These are phyloP conservation scores for Cyclostephanos invisitatus DNA, from an alignment of 108 stramenopile genomes.

Conservation along the genomic window DNA sequence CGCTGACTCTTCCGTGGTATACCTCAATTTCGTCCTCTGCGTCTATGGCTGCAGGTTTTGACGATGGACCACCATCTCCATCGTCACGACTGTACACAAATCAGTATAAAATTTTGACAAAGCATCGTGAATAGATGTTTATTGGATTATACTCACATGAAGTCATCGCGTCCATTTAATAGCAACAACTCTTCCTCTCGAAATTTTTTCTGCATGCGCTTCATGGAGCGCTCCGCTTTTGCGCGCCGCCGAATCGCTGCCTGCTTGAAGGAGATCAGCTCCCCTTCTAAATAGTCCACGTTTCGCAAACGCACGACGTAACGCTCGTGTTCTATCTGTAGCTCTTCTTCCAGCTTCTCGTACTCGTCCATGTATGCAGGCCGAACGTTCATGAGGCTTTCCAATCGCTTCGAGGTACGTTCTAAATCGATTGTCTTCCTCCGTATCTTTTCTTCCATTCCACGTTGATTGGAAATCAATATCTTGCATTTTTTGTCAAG, in stretches of 20 bases:
- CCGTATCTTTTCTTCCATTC: conserved; percentile 36
- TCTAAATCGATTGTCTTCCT: conserved; percentile 47
- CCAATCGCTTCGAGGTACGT: conserved; percentile 38
- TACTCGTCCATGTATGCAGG: conserved; percentile 89
- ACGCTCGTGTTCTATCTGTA: conserved; percentile 78
- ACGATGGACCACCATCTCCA: not conserved
- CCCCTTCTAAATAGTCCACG: conserved; percentile 78
- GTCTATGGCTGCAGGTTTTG: not conserved
- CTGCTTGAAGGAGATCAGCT: conserved; percentile 55
- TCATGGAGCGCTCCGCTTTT: conserved; percentile 58
- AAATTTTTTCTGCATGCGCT: conserved; percentile 59
- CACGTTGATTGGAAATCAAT: conserved; percentile 31
- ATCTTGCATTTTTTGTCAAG: conserved; percentile 38
- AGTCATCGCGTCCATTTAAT: conserved; percentile 26
- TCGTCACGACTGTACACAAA: not conserved
- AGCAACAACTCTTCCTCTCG: conserved; percentile 54
- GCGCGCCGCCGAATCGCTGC: conserved; percentile 47
- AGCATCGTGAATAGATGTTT: no score
- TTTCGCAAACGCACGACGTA: conserved; percentile 67
- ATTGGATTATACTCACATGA: conserved; percentile 7
- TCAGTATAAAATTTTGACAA: not conserved
- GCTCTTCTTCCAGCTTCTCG: conserved; percentile 80
- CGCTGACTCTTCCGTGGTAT: conserved; percentile 11
- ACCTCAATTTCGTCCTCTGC: not conserved
- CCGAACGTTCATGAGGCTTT: conserved; percentile 59